Conservation (phyloP, 2,329 filamentous ascomycete species). For the Teratosphaeria gauchensis region DNA sequence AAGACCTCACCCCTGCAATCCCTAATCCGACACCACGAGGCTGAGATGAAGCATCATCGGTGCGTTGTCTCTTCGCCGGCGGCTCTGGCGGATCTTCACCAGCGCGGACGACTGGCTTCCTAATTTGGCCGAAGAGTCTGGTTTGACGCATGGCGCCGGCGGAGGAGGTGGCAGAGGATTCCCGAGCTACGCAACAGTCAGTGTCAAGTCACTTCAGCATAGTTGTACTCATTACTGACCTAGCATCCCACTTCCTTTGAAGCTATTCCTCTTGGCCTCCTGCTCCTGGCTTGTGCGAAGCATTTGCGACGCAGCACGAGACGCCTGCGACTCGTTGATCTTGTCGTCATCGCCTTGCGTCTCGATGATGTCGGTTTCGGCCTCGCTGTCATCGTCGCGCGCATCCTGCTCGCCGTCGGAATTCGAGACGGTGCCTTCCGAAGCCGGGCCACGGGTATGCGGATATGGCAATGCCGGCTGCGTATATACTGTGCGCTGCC, state of each 20-base stretch:
- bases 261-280: conserved; percentile 24
- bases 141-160: conserved; percentile 41
- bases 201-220: too few species aligned
- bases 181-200: neutral
- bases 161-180: neutral
- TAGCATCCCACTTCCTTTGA: conserved; percentile 27
- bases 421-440: conserved; percentile 65
- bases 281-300: conserved; percentile 37
- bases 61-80: conserved; percentile 42
- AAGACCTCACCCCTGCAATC: conserved; percentile 18
- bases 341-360: conserved; percentile 44
- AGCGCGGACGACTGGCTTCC: conserved; percentile 40
- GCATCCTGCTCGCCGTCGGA: conserved; percentile 34
- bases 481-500: conserved; percentile 11
- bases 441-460: conserved; percentile 7
- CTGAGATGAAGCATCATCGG: conserved; percentile 23
- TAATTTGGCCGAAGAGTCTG: conserved; percentile 54
- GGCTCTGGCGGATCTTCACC: conserved; percentile 14
- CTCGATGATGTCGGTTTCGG: conserved; percentile 53
- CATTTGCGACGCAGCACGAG: conserved; percentile 63
- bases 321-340: conserved; percentile 64
- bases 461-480: conserved; percentile 13
- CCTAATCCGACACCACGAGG: conserved; percentile 21
- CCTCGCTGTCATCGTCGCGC: conserved; percentile 34
- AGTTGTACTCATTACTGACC: conserved; percentile 1